Evolutionary conservation across 2,329 filamentous ascomycete genomes (phyloP), one percentile per base, ranked within the genome.

Genomic region (Colletotrichum sp.): DNA sequence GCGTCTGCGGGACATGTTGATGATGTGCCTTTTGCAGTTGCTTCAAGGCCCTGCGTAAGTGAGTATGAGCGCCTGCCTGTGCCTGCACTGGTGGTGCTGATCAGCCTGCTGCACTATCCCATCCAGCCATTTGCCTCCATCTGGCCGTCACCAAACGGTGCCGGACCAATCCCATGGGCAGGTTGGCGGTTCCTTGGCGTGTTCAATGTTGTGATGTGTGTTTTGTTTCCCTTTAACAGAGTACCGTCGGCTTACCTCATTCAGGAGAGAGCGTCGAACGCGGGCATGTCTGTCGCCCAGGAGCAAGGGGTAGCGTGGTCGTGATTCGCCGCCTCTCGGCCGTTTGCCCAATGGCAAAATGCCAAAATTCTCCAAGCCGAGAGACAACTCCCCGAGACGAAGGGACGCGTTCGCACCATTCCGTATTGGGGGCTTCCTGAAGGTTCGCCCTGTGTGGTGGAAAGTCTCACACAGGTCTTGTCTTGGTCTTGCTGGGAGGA

Each of bases 331-430:
- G 59, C 63, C 57, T 63, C 44, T 44, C 39, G 44, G n/a, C 28
- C 26, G 32, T 34, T 59, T 18, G 57, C 22, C 73, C 73, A 75
- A 75, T 75, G 63, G 55, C 63, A 63, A 64, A 8, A 36, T 68
- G 73, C 69, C 73, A 73, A 48, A 73, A 75, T 75, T 75, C 73
- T 73, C 73, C 73, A 75, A 72, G 64, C 70, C 63, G 62, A 64
- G 57, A 64, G 64, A 68, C 70, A 73, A 62, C 66, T 71, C 63
- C 64, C 48, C 67, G 55, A 68, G 73, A 68, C 32, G 70, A 73
- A 62, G 57, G 32, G 73, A 75, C 70, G 73, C 73, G 73, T 75
- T 60, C 34, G 39, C 26, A 16, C 70, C 44, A 60, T 59, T 75
- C 73, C 64, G 26, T n/a, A 48, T 75, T 55, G 55, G 64, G 18